Conservation (phyloP, 148 eudicot genomes). For the Linanthus parryae region DNA sequence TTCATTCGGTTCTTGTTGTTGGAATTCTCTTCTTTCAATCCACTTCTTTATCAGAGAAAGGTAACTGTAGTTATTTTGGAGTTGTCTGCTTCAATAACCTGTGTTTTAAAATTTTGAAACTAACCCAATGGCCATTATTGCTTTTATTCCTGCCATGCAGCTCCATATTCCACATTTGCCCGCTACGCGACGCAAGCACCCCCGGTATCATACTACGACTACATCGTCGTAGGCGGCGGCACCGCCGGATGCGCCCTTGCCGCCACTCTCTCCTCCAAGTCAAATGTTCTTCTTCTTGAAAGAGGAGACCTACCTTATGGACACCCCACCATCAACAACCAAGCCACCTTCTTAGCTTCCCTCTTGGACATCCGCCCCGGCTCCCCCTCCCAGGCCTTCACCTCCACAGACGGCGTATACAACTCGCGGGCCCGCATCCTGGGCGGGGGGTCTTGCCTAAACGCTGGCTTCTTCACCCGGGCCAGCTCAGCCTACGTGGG, state of each 20-base stretch:
- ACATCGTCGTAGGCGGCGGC: conserved; percentile 82
- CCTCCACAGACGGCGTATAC: conserved; percentile 76
- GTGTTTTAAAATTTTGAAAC: no score
- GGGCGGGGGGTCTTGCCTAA: conserved; percentile 70
- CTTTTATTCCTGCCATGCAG: no score
- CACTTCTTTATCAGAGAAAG: no score
- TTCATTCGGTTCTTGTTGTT: no score
- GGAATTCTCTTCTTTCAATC: no score
- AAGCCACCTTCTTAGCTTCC: conserved; percentile 19
- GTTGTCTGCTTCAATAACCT: no score
- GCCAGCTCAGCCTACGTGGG: conserved; percentile 33
- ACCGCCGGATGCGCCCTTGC: conserved; percentile 73
- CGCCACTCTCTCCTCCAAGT: conserved; percentile 54
- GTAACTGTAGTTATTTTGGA: no score
- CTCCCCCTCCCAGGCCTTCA: conserved; percentile 64
- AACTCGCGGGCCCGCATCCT: conserved; percentile 61
- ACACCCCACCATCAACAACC: conserved; percentile 35
- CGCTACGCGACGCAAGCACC: no score
- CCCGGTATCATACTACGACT: conserved; percentile 63
- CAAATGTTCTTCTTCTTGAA: conserved; percentile 55
- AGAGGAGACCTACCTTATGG: conserved; percentile 67
- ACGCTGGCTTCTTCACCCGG: conserved; percentile 60
- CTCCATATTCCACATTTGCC: no score
- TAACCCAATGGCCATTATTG: no score
- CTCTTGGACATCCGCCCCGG: conserved; percentile 35